Conservation (phyloP, 352 stramenopile genomes). For the Pilasporangium apinafurcum region DNA sequence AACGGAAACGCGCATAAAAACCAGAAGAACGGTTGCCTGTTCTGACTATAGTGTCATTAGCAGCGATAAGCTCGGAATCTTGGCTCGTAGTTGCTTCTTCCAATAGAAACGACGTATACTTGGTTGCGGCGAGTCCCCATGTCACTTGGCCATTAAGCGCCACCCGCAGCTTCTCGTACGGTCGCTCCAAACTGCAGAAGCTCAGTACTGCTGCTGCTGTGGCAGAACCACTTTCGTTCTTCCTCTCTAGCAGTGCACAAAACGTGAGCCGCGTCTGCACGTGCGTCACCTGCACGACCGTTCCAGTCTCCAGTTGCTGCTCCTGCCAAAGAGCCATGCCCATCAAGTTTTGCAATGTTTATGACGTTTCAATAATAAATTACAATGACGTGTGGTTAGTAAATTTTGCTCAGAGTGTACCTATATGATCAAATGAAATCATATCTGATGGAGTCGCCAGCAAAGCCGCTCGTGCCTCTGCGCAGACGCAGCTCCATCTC, state of each 20-base stretch:
- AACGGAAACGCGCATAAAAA: slow-evolving; percentile 35
- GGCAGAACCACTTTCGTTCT: slow-evolving; percentile 11
- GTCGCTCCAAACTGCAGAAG: slow-evolving; percentile 52
- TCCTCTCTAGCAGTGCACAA: slow-evolving; percentile 40
- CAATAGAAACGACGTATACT: slow-evolving; percentile 62
- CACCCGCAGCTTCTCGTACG: slow-evolving; percentile 78
- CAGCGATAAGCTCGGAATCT: neutral
- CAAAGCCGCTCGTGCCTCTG: slow-evolving; percentile 4
- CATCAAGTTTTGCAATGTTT: neutral
- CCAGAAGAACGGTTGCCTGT: no score
- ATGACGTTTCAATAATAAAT: slow-evolving; percentile 8
- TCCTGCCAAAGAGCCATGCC: no score
- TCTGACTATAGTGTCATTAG: slow-evolving; percentile 1
- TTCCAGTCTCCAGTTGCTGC: slow-evolving; percentile 38
- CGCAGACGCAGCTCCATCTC: slow-evolving; percentile 33
- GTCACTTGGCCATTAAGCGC: slow-evolving; percentile 55
- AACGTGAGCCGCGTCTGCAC: slow-evolving; percentile 30
- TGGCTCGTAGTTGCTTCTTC: slow-evolving; percentile 27
- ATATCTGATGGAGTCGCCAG: neutral
- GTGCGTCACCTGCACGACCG: slow-evolving; percentile 53
- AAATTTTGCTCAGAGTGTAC: no score
- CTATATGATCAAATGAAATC: neutral
- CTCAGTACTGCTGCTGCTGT: slow-evolving; percentile 17
- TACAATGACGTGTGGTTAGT: neutral
- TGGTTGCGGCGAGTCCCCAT: slow-evolving; percentile 53